phyloP scores from a whole-genome alignment of 2,329 filamentous ascomycete species.

The Alternaria arbusti region DNA sequence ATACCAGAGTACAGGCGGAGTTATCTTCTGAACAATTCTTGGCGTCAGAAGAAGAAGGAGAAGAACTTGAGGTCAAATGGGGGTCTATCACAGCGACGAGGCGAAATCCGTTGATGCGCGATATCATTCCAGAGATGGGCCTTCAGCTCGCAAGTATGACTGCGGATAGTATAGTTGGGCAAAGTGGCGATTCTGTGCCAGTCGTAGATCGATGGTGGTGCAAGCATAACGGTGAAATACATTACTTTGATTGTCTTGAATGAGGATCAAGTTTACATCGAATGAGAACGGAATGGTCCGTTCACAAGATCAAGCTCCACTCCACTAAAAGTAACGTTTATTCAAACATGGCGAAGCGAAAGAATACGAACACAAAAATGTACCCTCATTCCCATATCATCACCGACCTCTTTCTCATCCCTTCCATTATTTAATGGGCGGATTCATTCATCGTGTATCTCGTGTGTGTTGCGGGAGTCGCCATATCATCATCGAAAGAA shows the following conservation, averaged over 20 bases:
- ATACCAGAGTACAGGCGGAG: rapidly evolving
- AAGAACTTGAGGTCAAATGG: neutral
- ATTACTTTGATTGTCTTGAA: neutral
- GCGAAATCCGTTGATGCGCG: neutral
- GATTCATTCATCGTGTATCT: no score
- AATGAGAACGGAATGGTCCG: no score
- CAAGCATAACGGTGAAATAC: neutral
- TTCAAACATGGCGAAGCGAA: neutral
- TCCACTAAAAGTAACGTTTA: neutral
- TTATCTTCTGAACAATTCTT: rapidly evolving
- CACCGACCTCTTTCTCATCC: no score
- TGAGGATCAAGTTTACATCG: no score
- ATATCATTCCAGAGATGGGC: neutral
- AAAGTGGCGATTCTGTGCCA: rapidly evolving
- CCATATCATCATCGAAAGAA: neutral
- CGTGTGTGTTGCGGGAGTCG: no score
- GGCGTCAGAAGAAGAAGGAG: neutral
- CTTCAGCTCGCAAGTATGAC: neutral
- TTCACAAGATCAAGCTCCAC: no score
- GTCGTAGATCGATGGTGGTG: neutral
- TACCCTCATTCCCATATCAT: neutral
- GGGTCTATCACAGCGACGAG: neutral
- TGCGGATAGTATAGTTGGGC: neutral
- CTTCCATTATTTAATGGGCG: no score
- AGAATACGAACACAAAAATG: neutral